phyloP scores from a whole-genome alignment of 2,329 filamentous ascomycete genomes.

The Boeremia lycopersici region DNA sequence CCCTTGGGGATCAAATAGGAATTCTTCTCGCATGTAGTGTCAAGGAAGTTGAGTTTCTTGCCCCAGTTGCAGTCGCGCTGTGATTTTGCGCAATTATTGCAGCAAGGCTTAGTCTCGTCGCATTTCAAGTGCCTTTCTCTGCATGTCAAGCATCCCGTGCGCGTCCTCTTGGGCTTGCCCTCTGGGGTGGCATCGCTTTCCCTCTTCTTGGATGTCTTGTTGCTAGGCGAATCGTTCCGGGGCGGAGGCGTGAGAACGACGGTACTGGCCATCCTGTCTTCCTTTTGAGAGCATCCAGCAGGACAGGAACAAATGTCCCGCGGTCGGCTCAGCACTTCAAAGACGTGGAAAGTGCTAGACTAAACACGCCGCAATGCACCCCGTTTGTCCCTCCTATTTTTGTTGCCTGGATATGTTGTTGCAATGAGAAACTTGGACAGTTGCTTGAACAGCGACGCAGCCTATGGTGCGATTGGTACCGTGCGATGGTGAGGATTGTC shows the following conservation, averaged over 20 bases:
- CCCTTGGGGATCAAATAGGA: conserved; percentile 53
- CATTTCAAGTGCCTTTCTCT: conserved; percentile 90
- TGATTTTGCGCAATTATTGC: conserved; percentile 86
- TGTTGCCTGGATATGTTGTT: not conserved
- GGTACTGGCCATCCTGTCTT: conserved; percentile 27
- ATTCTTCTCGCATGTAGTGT: conserved; percentile 74
- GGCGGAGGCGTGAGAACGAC: conserved; percentile 29
- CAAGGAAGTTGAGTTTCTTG: conserved; percentile 88
- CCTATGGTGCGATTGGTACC: conserved; percentile 1
- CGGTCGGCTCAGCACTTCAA: conserved; percentile 1
- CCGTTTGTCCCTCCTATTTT: not conserved
- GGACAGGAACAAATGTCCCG: not conserved
- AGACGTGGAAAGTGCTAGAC: not conserved
- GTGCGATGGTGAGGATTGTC: not conserved
- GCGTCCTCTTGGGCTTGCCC: conserved; percentile 79
- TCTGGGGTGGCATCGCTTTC: conserved; percentile 34
- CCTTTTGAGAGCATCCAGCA: conserved; percentile 9
- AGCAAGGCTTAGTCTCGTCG: conserved; percentile 72
- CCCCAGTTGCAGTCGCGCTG: conserved; percentile 85
- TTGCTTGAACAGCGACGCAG: not conserved
- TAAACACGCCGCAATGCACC: not conserved
- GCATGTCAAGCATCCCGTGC: conserved; percentile 90
- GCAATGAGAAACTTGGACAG: not conserved
- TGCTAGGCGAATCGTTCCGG: conserved; percentile 27
- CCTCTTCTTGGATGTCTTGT: conserved; percentile 28